Evolutionary conservation across 1,139 yeast genomes (phyloP), one percentile per base, ranked within the genome.

Genomic region (Kodamaea derodonti): DNA sequence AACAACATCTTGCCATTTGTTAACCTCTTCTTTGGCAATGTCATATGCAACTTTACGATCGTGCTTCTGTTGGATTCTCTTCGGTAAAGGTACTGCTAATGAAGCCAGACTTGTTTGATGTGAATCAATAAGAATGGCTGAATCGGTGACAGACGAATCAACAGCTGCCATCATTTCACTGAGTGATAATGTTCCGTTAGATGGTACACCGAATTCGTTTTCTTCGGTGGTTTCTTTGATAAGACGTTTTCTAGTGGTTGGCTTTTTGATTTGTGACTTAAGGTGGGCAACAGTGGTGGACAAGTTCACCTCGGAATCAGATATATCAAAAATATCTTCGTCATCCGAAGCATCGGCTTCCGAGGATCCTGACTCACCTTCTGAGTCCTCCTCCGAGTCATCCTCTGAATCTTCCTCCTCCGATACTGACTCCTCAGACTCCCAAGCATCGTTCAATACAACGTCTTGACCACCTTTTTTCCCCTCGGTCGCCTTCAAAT

Each of bases 1-100:
- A 11, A 92, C 88, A 0, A 83, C 76, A 35, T 87, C 95, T 40
- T 80, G 77, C 97, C 98, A 92, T 58, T 83, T 84, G 40, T 79
- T 72, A 4, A 92, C 85, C 51, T 92, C 95, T 34, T 83, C 84
- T 46, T 82, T 87, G 33, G 96, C 80, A 22, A 92, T 75, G 36
- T 85, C 95, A 54, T 85, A 90, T 0, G 98, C 98, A 1, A 94
- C 97, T 42, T 72, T 73, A 53, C 98, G 77, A 48, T 90, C 96
- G 46, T 84, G 77, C 51, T 95, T 78, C 47, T 85, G 77, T 59
- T 88, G 95, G 37, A 92, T 81, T 47, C 95, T 75, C 48, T 77
- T 78, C 1, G 97, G 95, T 36, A 88, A 67, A 2, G 98, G 97
- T 10, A 88, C 81, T 1, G 83, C 73, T 36, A 88, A 65, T 1